phyloP scores from a whole-genome alignment of 768 basidiomycete species.

The Mycena olivaceomarginata region DNA sequence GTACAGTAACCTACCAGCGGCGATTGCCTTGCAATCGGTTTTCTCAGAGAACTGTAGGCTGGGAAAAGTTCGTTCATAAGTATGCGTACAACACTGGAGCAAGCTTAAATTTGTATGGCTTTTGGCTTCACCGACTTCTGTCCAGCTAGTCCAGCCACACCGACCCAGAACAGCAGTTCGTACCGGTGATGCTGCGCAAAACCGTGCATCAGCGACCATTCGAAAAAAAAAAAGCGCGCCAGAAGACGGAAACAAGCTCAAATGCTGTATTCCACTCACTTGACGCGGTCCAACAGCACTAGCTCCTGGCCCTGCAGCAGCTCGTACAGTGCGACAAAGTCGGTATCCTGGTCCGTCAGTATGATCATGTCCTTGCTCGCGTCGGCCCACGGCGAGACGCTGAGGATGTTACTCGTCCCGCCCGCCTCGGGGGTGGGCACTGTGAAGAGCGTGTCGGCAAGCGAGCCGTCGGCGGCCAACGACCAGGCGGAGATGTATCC shows the following conservation, averaged over 20 bases:
- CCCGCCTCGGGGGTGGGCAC: conserved; percentile 33
- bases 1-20: too few species aligned
- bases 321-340: conserved; percentile 44
- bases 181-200: conserved; percentile 37
- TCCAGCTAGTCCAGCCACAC: conserved; percentile 5
- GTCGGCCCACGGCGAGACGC: conserved; percentile 35
- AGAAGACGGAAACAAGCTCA: background rate
- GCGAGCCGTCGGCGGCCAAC: conserved; percentile 28
- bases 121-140: background rate
- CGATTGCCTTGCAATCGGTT: too few species aligned
- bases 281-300: conserved; percentile 37
- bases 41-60: too few species aligned
- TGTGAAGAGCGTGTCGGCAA: conserved; percentile 34
- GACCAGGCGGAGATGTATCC: conserved; percentile 43
- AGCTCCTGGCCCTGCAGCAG: conserved; percentile 32
- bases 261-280: conserved; percentile 11
- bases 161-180: conserved; percentile 40
- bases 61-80: too few species aligned
- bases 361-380: background rate
- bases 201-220: background rate
- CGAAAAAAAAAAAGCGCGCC: background rate
- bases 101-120: background rate
- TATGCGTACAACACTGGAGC: too few species aligned
- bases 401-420: conserved; percentile 43
- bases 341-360: conserved; percentile 42